phyloP scores from a whole-genome alignment of 2,329 filamentous ascomycete species.

The Leptographium procerum region DNA sequence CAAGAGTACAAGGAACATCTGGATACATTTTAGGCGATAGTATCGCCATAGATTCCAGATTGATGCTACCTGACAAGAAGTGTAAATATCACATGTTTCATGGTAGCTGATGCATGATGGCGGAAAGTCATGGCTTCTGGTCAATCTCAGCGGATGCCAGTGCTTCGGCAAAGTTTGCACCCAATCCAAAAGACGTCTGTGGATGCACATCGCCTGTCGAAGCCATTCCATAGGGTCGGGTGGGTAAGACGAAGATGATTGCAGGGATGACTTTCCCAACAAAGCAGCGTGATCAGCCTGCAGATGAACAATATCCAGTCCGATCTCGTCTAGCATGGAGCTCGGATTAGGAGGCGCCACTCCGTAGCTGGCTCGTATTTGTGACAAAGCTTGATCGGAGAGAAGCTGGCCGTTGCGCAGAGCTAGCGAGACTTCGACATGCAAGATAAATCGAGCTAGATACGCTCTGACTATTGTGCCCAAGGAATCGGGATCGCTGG shows the following conservation, averaged over 20 bases:
- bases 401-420: not conserved
- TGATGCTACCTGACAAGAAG: not conserved
- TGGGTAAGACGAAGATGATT: not conserved
- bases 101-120: not conserved
- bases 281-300: not conserved
- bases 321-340: not conserved
- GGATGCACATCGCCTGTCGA: not conserved
- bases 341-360: not conserved
- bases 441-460: not conserved
- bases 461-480: not conserved
- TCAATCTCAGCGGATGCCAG: not conserved
- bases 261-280: not conserved
- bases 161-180: not conserved
- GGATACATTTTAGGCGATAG: not conserved
- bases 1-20: not conserved
- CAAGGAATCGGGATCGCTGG: not conserved
- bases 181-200: not conserved
- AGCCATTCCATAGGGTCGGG: not conserved
- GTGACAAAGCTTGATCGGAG: not conserved
- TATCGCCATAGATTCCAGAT: conserved; percentile 2
- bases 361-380: not conserved
- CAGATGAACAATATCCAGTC: not conserved
- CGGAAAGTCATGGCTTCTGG: not conserved
- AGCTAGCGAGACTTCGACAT: not conserved
- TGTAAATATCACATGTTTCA: not conserved